A percentile compares a stretch with the other conserved stretches of the same genome.
These are phyloP conservation scores for Komagataella mondaviorum DNA, from an alignment of 805 yeast genomes.

Conservation along the genomic window DNA sequence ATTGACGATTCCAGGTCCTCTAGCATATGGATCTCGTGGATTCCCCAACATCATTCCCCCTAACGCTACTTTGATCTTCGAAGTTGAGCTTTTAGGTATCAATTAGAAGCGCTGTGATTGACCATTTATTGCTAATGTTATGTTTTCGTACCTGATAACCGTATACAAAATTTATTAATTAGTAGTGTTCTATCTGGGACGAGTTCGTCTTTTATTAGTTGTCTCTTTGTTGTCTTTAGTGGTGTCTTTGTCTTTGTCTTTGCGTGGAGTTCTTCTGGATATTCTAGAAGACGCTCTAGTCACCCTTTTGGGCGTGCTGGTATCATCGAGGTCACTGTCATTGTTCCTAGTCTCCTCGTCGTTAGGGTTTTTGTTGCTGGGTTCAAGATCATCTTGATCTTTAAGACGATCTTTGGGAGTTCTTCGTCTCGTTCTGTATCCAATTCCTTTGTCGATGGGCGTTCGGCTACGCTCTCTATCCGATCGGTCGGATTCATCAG, in stretches of 20 bases:
- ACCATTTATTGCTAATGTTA: neutral
- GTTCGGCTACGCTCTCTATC: constrained; percentile 4
- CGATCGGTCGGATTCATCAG: constrained; percentile 3
- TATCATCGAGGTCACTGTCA: neutral
- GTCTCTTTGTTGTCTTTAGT: neutral
- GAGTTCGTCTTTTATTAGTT: neutral
- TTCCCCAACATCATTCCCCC: constrained; percentile 97
- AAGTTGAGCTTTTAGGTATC: constrained; percentile 57
- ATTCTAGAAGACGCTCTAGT: constrained; percentile 2
- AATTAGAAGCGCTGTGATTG: constrained; percentile 17
- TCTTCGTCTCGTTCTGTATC: constrained; percentile 4
- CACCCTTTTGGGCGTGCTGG: neutral
- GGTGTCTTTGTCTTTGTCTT: constrained; percentile 1
- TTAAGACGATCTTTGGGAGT: constrained; percentile 1
- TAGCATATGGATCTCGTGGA: constrained; percentile 91
- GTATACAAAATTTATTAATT: neutral
- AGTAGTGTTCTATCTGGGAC: neutral
- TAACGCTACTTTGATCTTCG: constrained; percentile 82
- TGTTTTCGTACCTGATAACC: neutral
- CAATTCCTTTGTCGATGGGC: constrained; percentile 2
- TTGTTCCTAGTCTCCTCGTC: constrained; percentile 3
- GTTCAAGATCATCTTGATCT: constrained; percentile 4
- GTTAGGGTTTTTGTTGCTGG: constrained; percentile 2
- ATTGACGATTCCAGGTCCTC: constrained; percentile 83
- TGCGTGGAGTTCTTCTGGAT: constrained; percentile 1